Base-by-base conservation (phyloP, 768 basidiomycete species). In the Trametes coccinea region DNA sequence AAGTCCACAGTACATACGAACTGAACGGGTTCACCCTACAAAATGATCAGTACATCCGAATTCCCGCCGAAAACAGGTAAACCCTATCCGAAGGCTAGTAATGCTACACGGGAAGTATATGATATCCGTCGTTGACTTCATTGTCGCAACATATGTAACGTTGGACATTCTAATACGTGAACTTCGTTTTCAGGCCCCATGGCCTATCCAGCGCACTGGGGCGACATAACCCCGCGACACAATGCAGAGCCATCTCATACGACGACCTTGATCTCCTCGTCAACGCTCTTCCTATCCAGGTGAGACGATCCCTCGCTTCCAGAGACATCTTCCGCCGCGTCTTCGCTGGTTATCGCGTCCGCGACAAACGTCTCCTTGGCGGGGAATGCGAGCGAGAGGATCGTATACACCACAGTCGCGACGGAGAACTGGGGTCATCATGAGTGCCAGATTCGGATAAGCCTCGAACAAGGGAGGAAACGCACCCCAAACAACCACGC, bases 401-500 rank as follows among this genome's bases (percentile, higher is more conserved):
- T 39, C 29, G 69, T 70, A 68, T 77, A 79, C 33, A 77, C 66
- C 22, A 57, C 51, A n/a, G 72, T 70, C 5, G 78, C 70, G 17
- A 74, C 66, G 56, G 69, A 69, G 71, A 77, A 76, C 70, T 75
- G 68, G 39, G n/a, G 27, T 8, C 14, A 22, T 10, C 48, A 34
- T 43, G 2, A 43, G 39, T 40, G 37, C 34, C 34, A 14, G 31
- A 14, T 2, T 31, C 27, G 34, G 34, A 5, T 0, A 14, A 52
- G n/a, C 50, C 30, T n/a, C 6, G 56, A 51, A 22, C 6, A 55
- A 45, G 39, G 22, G 11, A 14, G 9, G 11, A 16, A 27, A 75
- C 85, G 56, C 72, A 90, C 89, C 57, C 89, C 88, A 67, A 86
- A 90, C 16, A 93, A 69, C 86, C 88, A 94, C 2, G 87, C 83